Base-by-base conservation (phyloP, 495 filamentous ascomycete species). In the Aspergillus ostianus region DNA sequence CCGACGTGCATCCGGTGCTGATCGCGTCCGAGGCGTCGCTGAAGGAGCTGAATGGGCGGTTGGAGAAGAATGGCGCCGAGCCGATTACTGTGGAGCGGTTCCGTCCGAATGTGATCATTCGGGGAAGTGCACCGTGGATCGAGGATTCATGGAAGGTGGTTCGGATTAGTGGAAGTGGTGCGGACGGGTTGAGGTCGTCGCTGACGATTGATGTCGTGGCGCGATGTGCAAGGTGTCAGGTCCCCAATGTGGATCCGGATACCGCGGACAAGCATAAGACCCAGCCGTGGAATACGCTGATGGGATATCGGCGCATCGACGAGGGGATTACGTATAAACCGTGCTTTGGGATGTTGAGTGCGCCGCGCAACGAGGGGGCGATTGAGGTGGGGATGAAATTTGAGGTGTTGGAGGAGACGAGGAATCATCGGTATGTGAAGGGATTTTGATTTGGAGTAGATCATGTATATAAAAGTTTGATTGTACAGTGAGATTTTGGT, bases 121-220 rank as follows among this genome's bases (percentile, higher is more conserved):
- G 75, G 4, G 89, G 87, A 3, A 78, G 80, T 4, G 70, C 70
- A n/a, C 74, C 87, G 2, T 91, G 87, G 75, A 70, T 68, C 13
- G 93, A 98, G 67, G 92, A 97, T 62, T 79, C 74, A 47, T 98
- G 93, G 93, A 91, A 90, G 64, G 76, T 76, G 12, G 84, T 94
- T 21, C 79, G 82, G 26, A 85, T 97, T 55, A 21, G 20, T 45
- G 41, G 80, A 77, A 1, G 67, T 58, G 41, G 60, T 67, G 53
- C 65, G 67, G n/a, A 84, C 78, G 60, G 70, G 46, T 4, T 2
- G 23, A 26, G 23, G 9, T 50, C 53, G 29, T 53, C 61, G 1
- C 56, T 80, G 23, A 74, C 71, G 45, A 49, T 83, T 46, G 82
- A 85, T 68, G 84, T 93, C 29, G 86, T 90, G 2, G 88, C 86